Conservation (phyloP, 352 stramenopile species). For the Blastocystis sp. region DNA sequence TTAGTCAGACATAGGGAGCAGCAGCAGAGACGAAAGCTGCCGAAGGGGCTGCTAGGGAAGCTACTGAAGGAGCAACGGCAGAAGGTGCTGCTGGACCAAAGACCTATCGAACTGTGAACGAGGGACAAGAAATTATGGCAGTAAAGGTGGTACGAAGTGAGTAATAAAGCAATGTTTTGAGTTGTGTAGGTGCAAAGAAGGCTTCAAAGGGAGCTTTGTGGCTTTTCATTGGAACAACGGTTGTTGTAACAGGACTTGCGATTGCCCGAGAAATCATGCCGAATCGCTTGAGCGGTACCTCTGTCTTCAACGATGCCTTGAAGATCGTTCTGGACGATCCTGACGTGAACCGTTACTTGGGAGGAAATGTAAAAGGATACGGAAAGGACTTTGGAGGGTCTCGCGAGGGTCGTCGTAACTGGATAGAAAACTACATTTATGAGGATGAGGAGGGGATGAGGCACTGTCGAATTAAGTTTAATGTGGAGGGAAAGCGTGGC, state of each 20-base stretch:
- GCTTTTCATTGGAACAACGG: conserved; percentile 51
- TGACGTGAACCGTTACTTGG: conserved; percentile 61
- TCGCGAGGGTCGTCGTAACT: conserved; percentile 63
- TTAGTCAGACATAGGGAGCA: background rate
- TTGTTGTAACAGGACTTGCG: conserved; percentile 58
- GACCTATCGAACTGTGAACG: conserved; percentile 47
- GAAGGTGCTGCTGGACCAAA: conserved; percentile 14
- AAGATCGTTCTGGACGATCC: conserved; percentile 58
- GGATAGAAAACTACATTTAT: conserved; percentile 63
- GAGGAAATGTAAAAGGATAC: conserved; percentile 63
- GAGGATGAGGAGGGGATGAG: conserved; percentile 63
- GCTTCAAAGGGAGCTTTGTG: conserved; percentile 38
- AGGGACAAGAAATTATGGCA: conserved; percentile 53
- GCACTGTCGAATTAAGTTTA: conserved; percentile 64
- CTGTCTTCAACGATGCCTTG: conserved; percentile 62
- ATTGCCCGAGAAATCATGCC: conserved; percentile 62
- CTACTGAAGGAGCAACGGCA: background rate
- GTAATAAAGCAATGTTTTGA: background rate
- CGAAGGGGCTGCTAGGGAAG: background rate
- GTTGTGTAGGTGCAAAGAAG: conserved; percentile 39
- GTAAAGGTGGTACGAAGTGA: conserved; percentile 30
- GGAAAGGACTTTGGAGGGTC: conserved; percentile 61
- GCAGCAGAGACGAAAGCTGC: conserved; percentile 5
- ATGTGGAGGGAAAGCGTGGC: conserved; percentile 62
- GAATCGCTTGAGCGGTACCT: conserved; percentile 58